Percentiles rank a stretch among this genome's conserved stretches.
phyloP scores from a whole-genome alignment of 1,139 yeast species.

The Sugiyamaella pinicola region DNA sequence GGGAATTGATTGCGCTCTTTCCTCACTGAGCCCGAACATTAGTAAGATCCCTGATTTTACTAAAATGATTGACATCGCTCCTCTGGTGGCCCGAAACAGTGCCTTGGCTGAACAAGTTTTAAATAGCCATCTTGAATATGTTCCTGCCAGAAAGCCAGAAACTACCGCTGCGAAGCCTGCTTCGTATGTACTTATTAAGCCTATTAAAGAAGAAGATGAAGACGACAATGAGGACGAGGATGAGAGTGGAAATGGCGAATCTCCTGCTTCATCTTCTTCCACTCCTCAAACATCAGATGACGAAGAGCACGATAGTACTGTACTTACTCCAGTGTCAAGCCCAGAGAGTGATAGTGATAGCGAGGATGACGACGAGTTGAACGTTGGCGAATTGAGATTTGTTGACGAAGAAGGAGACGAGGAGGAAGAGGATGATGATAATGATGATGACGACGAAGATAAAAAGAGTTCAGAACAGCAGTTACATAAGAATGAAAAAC shows the following conservation, averaged over 20 bases:
- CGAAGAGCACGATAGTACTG: background rate
- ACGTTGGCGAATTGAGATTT: conserved; percentile 6
- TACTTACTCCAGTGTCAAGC: conserved; percentile 15
- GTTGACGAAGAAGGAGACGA: conserved; percentile 19
- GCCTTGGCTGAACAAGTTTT: conserved; percentile 56
- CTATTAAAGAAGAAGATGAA: conserved; percentile 10
- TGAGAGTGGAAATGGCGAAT: background rate
- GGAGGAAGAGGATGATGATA: conserved; percentile 28
- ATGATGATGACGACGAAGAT: conserved; percentile 11
- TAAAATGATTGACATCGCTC: conserved; percentile 19
- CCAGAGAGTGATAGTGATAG: conserved; percentile 12
- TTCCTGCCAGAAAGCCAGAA: conserved; percentile 52
- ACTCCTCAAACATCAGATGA: conserved; percentile 13
- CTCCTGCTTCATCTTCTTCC: background rate
- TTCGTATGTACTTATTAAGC: conserved; percentile 31
- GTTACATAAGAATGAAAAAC: background rate
- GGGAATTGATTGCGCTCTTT: background rate
- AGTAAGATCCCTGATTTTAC: background rate
- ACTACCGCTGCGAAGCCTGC: conserved; percentile 40
- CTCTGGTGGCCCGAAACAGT: conserved; percentile 12
- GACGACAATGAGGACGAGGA: conserved; percentile 1
- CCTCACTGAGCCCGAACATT: background rate
- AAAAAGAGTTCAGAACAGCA: background rate
- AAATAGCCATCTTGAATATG: conserved; percentile 61
- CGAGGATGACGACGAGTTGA: conserved; percentile 5